Evolutionary conservation across 2,329 filamentous ascomycete genomes (phyloP).

Genomic region (Monosporascus sp.): DNA sequence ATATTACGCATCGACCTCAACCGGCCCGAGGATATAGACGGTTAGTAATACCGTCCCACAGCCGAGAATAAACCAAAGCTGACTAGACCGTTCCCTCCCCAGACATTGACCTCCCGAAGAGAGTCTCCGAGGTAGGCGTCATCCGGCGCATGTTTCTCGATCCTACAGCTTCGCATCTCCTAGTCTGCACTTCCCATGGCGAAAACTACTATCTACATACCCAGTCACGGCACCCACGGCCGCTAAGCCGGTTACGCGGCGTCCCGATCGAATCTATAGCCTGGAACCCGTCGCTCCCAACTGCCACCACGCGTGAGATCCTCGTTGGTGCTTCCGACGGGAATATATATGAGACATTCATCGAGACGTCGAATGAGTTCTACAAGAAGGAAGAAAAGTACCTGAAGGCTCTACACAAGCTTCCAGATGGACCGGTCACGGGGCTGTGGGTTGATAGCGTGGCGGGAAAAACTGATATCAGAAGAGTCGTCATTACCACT

Average conservation of each 20-base stretch:
- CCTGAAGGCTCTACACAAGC: constrained; percentile 75
- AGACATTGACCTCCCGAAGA: constrained; percentile 98
- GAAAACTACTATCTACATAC: constrained; percentile 99
- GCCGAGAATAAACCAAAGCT: constrained; percentile 3
- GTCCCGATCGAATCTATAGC: constrained; percentile 85
- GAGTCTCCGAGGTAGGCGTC: constrained; percentile 81
- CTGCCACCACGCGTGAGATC: constrained; percentile 91
- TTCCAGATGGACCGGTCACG: constrained; percentile 76
- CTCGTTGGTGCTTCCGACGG: constrained; percentile 88
- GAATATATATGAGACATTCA: constrained; percentile 89
- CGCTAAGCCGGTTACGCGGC: constrained; percentile 75
- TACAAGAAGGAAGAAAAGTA: constrained; percentile 95
- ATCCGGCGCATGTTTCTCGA: constrained; percentile 97
- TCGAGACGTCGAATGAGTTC: constrained; percentile 91
- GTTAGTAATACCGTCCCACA: constrained; percentile 37
- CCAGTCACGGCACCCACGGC: constrained; percentile 82
- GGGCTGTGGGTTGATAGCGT: constrained; percentile 81
- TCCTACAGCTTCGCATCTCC: constrained; percentile 88
- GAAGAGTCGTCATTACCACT: constrained; percentile 76
- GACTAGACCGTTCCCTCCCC: constrained; percentile 4
- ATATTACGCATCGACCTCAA: constrained; percentile 93
- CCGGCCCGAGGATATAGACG: constrained; percentile 91
- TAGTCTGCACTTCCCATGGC: constrained; percentile 84
- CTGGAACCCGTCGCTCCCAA: constrained; percentile 92
- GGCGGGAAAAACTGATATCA: constrained; percentile 61